Base-by-base conservation (phyloP, 352 stramenopile species). In the Aphanomyces euteiches region DNA sequence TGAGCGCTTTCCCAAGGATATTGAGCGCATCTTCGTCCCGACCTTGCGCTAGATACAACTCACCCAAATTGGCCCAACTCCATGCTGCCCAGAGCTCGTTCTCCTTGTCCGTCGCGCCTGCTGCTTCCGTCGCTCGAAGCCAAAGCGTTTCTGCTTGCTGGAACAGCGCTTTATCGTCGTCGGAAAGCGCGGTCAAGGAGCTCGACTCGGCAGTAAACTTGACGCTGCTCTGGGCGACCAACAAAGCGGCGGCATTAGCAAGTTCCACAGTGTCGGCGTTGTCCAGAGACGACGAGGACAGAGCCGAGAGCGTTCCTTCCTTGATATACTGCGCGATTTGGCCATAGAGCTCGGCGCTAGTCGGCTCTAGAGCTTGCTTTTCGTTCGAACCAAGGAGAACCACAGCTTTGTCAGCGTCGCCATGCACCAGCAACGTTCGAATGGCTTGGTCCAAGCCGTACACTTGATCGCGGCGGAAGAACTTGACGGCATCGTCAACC, bases 21-120 rank as follows among this genome's bases (percentile, higher is more conserved):
- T 70, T 54, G 47, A 70, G 58, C 7, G 45, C 64, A 3, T 60
- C 64, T 61, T 70, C 64, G 7, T 36, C 43, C 15, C 40, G 43
- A 4, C 12, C 64, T 39, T 61, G 45, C n/a, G 50, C 40, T 7
- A 70, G 21, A 38, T 70, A 53, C 19, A 70, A 19, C 36, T 70
- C 64, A 58, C 61, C 45, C n/a, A 57, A 6, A 39, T 61, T 61
- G 48, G 43, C 48, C 43, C 28, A 17, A 28, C 28, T 28, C 28
- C 28, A 28, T 28, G 28, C 28, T 28, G 28, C 2, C 28, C 28
- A 28, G 28, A 28, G 28, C 28, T 28, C 28, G 28, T 28, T 28
- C 28, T 28, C 28, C 28, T 28, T 2, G 28, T 28, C 28, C 28
- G 50, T 58, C 50, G 21, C 50, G 1, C 43, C 43, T 12, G 43